These are phyloP conservation scores for Suillus lakei DNA, from an alignment of 768 basidiomycete genomes.

Conservation along the genomic window DNA sequence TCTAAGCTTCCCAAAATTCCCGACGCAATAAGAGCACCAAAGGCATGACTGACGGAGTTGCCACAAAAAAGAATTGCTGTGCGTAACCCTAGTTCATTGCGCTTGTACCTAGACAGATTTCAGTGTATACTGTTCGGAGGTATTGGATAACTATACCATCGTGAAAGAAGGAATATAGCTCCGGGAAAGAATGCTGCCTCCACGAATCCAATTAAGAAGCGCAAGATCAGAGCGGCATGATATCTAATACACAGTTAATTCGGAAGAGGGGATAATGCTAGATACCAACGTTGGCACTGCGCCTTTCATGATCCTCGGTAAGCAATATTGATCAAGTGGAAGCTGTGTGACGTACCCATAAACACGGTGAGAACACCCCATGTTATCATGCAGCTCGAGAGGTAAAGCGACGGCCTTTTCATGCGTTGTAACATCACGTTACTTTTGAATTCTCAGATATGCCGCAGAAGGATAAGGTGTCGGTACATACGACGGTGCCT, in stretches of 20 bases:
- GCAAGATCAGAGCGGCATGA: conserved; percentile 57
- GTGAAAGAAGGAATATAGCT: conserved; percentile 66
- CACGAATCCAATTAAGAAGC: conserved; percentile 78
- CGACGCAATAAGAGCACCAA: conserved; percentile 76
- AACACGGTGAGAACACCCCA: conserved; percentile 68
- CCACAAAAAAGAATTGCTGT: conserved; percentile 72
- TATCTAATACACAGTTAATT: conserved; percentile 45
- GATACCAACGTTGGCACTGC: conserved; percentile 36
- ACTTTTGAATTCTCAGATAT: conserved; percentile 37
- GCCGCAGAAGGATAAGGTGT: neutral
- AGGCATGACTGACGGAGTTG: conserved; percentile 77
- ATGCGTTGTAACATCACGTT: conserved; percentile 71
- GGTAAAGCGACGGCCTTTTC: conserved; percentile 66
- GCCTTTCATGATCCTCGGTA: conserved; percentile 22
- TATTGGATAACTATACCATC: conserved; percentile 48
- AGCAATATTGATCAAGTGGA: conserved; percentile 5
- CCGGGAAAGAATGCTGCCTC: conserved; percentile 73
- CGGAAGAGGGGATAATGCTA: too few species aligned
- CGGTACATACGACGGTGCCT: conserved; percentile 65
- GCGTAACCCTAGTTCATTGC: conserved; percentile 67
- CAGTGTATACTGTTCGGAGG: neutral
- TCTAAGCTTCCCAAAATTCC: conserved; percentile 76
- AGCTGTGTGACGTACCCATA: conserved; percentile 42
- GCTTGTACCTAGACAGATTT: conserved; percentile 49
- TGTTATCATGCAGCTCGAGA: conserved; percentile 64